phyloP scores from a whole-genome alignment of 208 protist genomes.

The Trypanosomatidae sp. region DNA sequence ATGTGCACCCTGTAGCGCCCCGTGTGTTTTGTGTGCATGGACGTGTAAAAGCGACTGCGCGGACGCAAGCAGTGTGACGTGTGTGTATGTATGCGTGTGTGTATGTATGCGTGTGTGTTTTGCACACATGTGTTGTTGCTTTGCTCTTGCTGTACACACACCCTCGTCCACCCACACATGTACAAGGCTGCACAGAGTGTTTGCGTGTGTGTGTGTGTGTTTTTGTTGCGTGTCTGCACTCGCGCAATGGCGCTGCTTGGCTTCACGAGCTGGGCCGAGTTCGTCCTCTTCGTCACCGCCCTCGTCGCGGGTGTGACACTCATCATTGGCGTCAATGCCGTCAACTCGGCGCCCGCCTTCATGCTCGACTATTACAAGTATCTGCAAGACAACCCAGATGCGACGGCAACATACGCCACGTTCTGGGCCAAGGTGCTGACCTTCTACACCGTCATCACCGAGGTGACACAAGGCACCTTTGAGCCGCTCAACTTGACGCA shows the following conservation, averaged over 20 bases:
- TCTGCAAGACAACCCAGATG: constrained; percentile 12
- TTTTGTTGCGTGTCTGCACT: not conserved
- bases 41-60: too few relatives aligned
- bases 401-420: constrained; percentile 8
- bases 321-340: constrained; percentile 63
- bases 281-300: constrained; percentile 36
- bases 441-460: constrained; percentile 54
- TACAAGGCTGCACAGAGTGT: not conserved
- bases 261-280: constrained; percentile 12
- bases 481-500: constrained; percentile 25
- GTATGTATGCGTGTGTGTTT: too few relatives aligned
- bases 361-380: constrained; percentile 62
- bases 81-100: too few relatives aligned
- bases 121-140: not conserved
- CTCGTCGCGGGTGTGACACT: constrained; percentile 54
- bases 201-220: not conserved
- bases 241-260: constrained; percentile 9
- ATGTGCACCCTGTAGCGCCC: too few relatives aligned
- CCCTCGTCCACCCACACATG: not conserved
- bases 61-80: too few relatives aligned
- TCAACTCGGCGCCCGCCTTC: constrained; percentile 56
- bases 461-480: constrained; percentile 33
- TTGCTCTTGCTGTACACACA: not conserved
- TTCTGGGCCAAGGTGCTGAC: constrained; percentile 49
- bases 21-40: too few relatives aligned